Percentiles rank a stretch among this genome's conserved stretches.
Conservation (phyloP, 768 basidiomycete species). For the Clavaria fumosa region DNA sequence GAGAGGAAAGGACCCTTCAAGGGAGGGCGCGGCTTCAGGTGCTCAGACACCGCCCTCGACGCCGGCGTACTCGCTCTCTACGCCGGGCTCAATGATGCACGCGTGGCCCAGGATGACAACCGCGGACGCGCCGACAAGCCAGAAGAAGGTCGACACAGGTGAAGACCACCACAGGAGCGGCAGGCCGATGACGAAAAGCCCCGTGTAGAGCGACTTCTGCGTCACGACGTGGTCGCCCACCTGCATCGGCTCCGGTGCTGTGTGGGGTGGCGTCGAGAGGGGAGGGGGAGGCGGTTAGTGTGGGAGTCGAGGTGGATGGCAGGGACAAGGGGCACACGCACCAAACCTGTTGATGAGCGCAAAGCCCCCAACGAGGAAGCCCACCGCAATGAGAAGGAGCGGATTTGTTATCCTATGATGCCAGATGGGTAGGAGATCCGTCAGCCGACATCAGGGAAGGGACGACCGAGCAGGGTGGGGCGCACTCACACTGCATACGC, state of each 20-base stretch:
- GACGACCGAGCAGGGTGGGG: neutral
- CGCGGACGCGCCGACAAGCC: conserved; percentile 80
- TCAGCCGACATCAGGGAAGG: neutral
- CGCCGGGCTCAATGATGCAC: conserved; percentile 78
- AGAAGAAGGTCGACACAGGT: conserved; percentile 77
- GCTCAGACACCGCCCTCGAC: conserved; percentile 52
- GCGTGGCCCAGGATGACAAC: conserved; percentile 82
- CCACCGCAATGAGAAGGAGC: conserved; percentile 67
- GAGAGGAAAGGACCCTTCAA: too few species aligned
- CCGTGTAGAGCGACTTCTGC: conserved; percentile 79
- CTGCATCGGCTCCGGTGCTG: conserved; percentile 77
- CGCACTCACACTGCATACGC: conserved; percentile 64
- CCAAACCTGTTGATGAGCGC: conserved; percentile 79
- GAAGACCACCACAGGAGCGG: conserved; percentile 72
- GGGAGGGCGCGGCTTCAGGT: too few species aligned
- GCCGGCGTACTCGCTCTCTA: conserved; percentile 81
- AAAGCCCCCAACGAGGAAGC: conserved; percentile 87
- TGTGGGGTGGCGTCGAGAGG: too few species aligned
- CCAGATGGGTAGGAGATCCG: neutral
- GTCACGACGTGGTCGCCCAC: conserved; percentile 70
- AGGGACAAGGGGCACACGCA: conserved; percentile 16
- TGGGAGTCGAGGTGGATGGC: neutral
- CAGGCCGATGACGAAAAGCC: conserved; percentile 82
- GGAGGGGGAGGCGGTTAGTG: neutral
- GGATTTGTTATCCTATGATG: conserved; percentile 57